phyloP scores from a whole-genome alignment of 495 filamentous ascomycete species.

The Recurvomyces mirabilis region DNA sequence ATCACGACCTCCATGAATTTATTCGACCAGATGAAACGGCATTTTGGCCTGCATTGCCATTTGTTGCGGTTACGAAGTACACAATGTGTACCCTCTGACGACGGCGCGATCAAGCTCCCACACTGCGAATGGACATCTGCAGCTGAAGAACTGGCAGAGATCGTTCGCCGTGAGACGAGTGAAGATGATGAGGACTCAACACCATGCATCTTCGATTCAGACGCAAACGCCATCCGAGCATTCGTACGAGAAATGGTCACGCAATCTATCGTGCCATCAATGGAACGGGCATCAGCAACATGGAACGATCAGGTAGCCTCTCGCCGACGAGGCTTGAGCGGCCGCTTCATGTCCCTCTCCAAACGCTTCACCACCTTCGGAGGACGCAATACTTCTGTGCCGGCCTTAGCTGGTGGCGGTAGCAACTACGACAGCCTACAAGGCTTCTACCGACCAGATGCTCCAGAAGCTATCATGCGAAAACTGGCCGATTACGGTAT shows the following conservation, averaged over 20 bases:
- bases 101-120: slow-evolving; percentile 75
- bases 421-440: slow-evolving; percentile 66
- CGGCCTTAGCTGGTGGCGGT: slow-evolving; percentile 30
- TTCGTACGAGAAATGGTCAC: slow-evolving; percentile 88
- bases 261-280: slow-evolving; percentile 82
- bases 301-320: slow-evolving; percentile 99
- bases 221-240: slow-evolving; percentile 71
- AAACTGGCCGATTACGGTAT: slow-evolving; percentile 92
- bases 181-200: slow-evolving; percentile 62
- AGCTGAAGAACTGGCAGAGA: slow-evolving; percentile 65
- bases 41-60: slow-evolving; percentile 92
- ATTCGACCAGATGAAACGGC: slow-evolving; percentile 96
- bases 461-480: slow-evolving; percentile 79
- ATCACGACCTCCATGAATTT: slow-evolving; percentile 75
- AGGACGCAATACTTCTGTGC: slow-evolving; percentile 33
- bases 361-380: slow-evolving; percentile 79
- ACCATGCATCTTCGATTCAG: slow-evolving; percentile 81
- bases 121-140: slow-evolving; percentile 79
- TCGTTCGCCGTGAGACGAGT: slow-evolving; percentile 39
- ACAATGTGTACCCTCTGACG: slow-evolving; percentile 79
- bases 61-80: slow-evolving; percentile 72
- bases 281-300: slow-evolving; percentile 78
- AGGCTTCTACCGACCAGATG: slow-evolving; percentile 73
- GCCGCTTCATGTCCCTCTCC: slow-evolving; percentile 82
- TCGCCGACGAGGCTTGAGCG: slow-evolving; percentile 69